Conservation (phyloP, 257 asterid species). For the Sherardia arvensis region DNA sequence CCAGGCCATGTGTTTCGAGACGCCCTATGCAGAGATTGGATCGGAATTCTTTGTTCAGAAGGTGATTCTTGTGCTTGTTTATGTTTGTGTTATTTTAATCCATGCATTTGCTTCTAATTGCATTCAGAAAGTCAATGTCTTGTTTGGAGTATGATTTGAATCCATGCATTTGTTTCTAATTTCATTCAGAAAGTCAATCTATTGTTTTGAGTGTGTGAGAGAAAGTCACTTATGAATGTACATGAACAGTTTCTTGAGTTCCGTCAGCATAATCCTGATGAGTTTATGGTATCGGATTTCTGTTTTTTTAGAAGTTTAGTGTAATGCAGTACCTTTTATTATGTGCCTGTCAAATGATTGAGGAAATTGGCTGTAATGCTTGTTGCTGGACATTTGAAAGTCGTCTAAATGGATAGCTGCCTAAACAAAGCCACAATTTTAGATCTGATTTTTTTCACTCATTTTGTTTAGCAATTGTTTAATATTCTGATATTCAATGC, state of each 20-base stretch:
- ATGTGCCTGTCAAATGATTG: too few relatives aligned
- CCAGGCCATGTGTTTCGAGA: constrained; percentile 38
- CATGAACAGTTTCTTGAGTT: background rate
- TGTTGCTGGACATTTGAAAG: background rate
- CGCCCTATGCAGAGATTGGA: constrained; percentile 26
- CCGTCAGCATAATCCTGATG: background rate
- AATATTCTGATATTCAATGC: constrained; percentile 32
- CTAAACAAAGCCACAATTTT: background rate
- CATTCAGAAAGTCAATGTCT: background rate
- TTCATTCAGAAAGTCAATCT: too few relatives aligned
- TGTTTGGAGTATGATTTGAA: too few relatives aligned
- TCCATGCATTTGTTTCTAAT: too few relatives aligned
- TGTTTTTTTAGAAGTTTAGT: background rate
- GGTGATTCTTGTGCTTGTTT: constrained; percentile 28
- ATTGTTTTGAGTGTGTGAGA: too few relatives aligned
- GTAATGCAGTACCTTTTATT: background rate
- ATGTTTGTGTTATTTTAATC: background rate
- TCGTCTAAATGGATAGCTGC: background rate
- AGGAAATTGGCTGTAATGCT: background rate
- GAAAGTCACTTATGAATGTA: too few relatives aligned
- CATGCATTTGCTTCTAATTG: background rate
- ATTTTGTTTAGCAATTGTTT: constrained; percentile 2
- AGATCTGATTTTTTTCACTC: background rate
- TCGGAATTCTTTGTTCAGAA: constrained; percentile 27
- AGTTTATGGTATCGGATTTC: background rate